Percentiles rank a stretch among this genome's conserved stretches.
These are phyloP conservation scores for Candida sp. DNA, from an alignment of 1,139 yeast genomes.

Conservation along the genomic window DNA sequence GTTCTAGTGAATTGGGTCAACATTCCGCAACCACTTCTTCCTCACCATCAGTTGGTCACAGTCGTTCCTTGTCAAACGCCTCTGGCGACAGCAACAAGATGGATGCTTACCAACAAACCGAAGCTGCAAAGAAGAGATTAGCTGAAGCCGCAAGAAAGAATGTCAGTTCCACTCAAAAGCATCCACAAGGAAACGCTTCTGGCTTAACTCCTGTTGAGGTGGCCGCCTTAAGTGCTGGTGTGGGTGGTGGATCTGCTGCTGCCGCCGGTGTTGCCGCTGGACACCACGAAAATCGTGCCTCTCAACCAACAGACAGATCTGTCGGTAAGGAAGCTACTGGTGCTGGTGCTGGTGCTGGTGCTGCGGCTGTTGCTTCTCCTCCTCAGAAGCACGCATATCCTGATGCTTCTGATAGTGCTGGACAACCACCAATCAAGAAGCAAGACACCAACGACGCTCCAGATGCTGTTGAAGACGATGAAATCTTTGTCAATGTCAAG, in stretches of 20 bases:
- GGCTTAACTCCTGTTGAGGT: slow-evolving; percentile 9
- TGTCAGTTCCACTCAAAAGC: slow-evolving; percentile 8
- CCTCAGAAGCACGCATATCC: slow-evolving; percentile 1
- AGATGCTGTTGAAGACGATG: slow-evolving; percentile 11
- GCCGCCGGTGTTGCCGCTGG: slow-evolving; percentile 5
- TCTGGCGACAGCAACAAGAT: too few relatives aligned
- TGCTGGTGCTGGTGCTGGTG: too few relatives aligned
- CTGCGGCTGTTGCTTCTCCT: too few relatives aligned
- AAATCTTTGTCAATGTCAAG: slow-evolving; percentile 30
- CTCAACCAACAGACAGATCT: not conserved
- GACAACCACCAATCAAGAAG: slow-evolving; percentile 2
- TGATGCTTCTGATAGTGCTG: not conserved
- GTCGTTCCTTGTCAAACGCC: not conserved
- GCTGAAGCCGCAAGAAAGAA: slow-evolving; percentile 15
- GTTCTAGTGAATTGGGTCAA: too few relatives aligned
- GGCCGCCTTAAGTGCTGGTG: slow-evolving; percentile 13
- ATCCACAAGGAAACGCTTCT: not conserved
- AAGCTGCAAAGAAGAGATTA: slow-evolving; percentile 14
- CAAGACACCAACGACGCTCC: slow-evolving; percentile 4
- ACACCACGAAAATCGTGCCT: not conserved
- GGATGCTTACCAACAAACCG: slow-evolving; percentile 10
- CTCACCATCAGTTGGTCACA: not conserved
- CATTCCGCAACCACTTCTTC: not conserved
- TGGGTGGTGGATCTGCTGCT: slow-evolving; percentile 13
- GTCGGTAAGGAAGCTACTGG: not conserved